Evolutionary conservation across 2,329 filamentous ascomycete genomes (phyloP).

Genomic region (Drechmeria coniospora): DNA sequence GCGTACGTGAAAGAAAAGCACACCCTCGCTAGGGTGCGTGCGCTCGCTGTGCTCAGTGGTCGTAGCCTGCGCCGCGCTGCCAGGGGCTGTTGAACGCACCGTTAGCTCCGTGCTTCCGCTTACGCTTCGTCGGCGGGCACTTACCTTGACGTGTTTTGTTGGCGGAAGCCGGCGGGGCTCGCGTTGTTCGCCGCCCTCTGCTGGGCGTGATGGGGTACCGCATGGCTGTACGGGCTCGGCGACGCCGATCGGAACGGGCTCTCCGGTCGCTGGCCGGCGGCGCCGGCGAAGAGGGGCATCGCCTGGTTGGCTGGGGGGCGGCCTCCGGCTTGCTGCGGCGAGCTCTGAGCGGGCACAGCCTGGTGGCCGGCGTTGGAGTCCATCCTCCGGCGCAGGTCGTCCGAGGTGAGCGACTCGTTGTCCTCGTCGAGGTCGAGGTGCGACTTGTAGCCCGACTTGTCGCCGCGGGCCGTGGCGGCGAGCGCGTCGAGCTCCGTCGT

Average conservation of each 20-base stretch:
- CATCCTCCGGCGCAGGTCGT: conserved; percentile 20
- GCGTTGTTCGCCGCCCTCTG: conserved; percentile 16
- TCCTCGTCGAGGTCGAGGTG: conserved; percentile 25
- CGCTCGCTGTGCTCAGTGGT: conserved; percentile 17
- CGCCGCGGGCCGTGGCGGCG: conserved; percentile 75
- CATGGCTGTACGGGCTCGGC: conserved; percentile 17
- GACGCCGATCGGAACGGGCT: conserved; percentile 20
- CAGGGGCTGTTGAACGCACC: conserved; percentile 19
- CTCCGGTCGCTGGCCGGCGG: conserved; percentile 17
- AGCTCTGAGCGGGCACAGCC: conserved; percentile 14
- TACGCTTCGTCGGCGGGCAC: not conserved
- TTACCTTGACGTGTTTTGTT: conserved; percentile 25
- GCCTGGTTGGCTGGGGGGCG: conserved; percentile 25
- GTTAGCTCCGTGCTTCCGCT: conserved; percentile 5
- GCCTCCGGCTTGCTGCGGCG: conserved; percentile 10
- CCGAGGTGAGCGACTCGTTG: conserved; percentile 23
- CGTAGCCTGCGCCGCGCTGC: conserved; percentile 30
- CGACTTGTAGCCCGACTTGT: conserved; percentile 40
- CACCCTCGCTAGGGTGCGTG: too few relatives aligned
- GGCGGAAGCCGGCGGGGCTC: conserved; percentile 19
- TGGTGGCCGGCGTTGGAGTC: conserved; percentile 12
- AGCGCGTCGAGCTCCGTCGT: conserved; percentile 83
- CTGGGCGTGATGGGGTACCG: conserved; percentile 8
- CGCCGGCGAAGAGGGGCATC: conserved; percentile 29
- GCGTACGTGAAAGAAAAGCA: too few relatives aligned